phyloP scores from a whole-genome alignment of 257 asterid species.

The Solanum bulbocastanum region DNA sequence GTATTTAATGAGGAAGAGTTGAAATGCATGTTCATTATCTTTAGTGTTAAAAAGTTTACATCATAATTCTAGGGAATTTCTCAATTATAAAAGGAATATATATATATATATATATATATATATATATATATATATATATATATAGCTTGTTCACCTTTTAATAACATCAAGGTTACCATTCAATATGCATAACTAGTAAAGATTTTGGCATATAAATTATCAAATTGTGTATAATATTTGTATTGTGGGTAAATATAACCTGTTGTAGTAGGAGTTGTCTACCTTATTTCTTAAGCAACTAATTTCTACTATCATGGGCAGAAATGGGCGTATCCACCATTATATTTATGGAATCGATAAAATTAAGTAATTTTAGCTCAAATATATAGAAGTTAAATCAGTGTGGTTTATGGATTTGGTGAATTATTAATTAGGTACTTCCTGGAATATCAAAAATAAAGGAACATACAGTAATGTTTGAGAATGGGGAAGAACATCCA shows the following conservation, averaged over 20 bases:
- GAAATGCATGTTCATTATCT: neutral
- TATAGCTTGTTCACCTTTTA: neutral
- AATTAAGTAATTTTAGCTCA: neutral
- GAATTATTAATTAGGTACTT: conserved; percentile 18
- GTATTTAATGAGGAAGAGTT: neutral
- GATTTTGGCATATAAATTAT: neutral
- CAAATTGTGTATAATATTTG: neutral
- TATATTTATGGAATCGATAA: neutral
- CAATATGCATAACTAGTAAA: neutral
- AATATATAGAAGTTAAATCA: neutral
- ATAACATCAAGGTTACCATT: neutral
- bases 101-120: too few relatives aligned
- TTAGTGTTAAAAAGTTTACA: neutral
- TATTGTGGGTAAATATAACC: neutral
- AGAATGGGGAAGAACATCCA: conserved; percentile 2
- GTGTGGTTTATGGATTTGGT: neutral
- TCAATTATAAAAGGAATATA: too few relatives aligned
- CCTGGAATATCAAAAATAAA: conserved; percentile 19
- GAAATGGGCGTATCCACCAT: neutral
- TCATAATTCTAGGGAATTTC: neutral
- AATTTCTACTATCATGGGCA: neutral
- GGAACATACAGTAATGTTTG: conserved; percentile 16
- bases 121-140: too few relatives aligned
- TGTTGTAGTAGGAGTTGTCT: neutral
- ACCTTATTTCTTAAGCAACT: neutral